Conservation (phyloP, 148 eudicot species). For the Persicaria tinctoria region DNA sequence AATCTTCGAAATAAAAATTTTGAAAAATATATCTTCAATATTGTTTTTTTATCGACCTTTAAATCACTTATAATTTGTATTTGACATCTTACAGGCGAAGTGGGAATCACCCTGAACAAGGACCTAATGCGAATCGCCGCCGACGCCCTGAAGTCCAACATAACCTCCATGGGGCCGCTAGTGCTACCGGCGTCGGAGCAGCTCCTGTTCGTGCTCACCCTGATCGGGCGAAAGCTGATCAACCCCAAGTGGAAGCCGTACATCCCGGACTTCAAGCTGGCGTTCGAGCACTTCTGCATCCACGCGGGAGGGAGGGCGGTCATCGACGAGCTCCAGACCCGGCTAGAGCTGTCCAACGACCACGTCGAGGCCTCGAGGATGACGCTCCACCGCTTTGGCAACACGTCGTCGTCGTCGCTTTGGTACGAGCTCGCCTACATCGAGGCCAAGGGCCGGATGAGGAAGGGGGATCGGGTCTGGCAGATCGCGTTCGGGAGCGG, state of each 20-base stretch:
- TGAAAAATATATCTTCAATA: too few relatives aligned
- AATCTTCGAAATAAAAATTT: too few relatives aligned
- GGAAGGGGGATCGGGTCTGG: slow-evolving; percentile 26
- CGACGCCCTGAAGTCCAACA: slow-evolving; percentile 21
- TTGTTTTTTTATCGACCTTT: too few relatives aligned
- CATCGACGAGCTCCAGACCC: slow-evolving; percentile 28
- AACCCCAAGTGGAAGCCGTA: slow-evolving; percentile 18
- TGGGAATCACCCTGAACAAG: slow-evolving; percentile 21
- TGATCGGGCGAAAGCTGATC: slow-evolving; percentile 20
- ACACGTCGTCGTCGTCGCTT: slow-evolving; percentile 27
- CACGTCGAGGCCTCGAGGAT: slow-evolving; percentile 32
- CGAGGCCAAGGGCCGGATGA: slow-evolving; percentile 26
- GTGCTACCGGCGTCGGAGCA: slow-evolving; percentile 30
- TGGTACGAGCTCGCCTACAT: slow-evolving; percentile 29
- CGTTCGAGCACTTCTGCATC: slow-evolving; percentile 5
- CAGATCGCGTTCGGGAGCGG: slow-evolving; percentile 19
- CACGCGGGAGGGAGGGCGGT: slow-evolving; percentile 8
- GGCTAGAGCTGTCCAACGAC: slow-evolving; percentile 18
- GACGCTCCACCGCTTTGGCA: slow-evolving; percentile 28
- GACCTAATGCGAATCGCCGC: slow-evolving; percentile 29
- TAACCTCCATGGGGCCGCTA: slow-evolving; percentile 18
- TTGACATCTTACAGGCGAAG: slow-evolving; percentile 9
- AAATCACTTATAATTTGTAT: too few relatives aligned
- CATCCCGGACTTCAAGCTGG: slow-evolving; percentile 29
- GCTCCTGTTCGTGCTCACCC: slow-evolving; percentile 15